Percentiles rank a stretch among this genome's conserved stretches.
Evolutionary conservation across 495 filamentous ascomycete genomes (phyloP).

Genomic region (Aspergillus asperescens): DNA sequence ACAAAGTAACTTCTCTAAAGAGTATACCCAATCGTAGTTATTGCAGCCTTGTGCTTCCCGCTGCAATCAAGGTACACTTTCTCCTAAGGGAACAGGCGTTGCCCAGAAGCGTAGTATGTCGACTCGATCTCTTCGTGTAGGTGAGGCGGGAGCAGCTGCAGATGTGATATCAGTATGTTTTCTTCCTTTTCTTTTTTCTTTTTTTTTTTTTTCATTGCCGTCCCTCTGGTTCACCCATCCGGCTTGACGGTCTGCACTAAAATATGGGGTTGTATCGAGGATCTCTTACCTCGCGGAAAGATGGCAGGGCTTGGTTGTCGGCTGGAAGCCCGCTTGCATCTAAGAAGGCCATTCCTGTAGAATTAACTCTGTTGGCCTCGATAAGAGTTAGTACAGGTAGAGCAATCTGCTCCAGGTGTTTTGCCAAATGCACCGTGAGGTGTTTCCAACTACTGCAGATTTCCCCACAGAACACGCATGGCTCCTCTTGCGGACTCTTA

Average conservation of each 20-base stretch:
- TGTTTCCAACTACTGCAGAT: slow-evolving; percentile 84
- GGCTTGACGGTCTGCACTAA: background rate
- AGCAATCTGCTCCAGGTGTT: slow-evolving; percentile 91
- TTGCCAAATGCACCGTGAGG: slow-evolving; percentile 83
- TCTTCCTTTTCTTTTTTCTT: too few species aligned
- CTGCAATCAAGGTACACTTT: too few species aligned
- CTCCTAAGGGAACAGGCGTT: background rate
- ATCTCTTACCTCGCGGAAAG: background rate
- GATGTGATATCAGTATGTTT: background rate
- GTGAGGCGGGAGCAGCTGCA: background rate
- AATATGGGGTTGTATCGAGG: background rate
- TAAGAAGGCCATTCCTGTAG: background rate
- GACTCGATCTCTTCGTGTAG: background rate
- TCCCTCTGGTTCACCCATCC: background rate
- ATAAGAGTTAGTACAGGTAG: slow-evolving; percentile 76
- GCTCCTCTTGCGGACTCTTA: slow-evolving; percentile 63
- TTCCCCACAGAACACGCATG: slow-evolving; percentile 85
- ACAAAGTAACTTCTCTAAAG: too few species aligned
- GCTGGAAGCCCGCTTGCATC: background rate
- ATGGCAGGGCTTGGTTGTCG: background rate
- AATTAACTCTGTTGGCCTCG: slow-evolving; percentile 9
- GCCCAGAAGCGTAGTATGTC: background rate
- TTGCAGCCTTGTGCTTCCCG: too few species aligned
- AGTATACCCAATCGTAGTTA: too few species aligned
- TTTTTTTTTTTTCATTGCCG: background rate